phyloP scores from a whole-genome alignment of 345 rosid genomes.

The Ailanthus altissimus region DNA sequence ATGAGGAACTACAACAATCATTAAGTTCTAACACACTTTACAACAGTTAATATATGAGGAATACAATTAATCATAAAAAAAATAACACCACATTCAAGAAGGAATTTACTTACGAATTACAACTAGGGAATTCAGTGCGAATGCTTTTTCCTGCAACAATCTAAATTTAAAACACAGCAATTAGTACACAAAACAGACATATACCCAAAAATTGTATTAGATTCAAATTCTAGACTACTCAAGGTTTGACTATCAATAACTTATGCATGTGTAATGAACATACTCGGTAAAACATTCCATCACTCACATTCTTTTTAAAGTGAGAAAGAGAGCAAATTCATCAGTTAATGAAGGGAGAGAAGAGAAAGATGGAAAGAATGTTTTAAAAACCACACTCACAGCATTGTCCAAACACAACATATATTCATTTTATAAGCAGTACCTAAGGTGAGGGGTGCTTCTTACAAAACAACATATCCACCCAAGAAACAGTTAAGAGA shows the following conservation, averaged over 20 bases:
- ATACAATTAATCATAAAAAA: background rate
- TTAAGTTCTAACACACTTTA: too few species aligned
- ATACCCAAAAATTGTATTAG: background rate
- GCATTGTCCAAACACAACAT: background rate
- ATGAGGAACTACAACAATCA: too few species aligned
- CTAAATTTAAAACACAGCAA: conserved; percentile 46
- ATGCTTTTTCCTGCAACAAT: conserved; percentile 66
- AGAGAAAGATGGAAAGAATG: background rate
- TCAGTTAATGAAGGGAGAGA: background rate
- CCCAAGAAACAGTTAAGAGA: background rate
- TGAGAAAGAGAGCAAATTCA: background rate
- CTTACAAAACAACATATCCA: background rate
- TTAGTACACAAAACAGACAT: conserved; percentile 23
- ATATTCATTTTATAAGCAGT: background rate
- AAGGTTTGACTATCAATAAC: background rate
- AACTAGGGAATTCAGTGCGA: conserved; percentile 64
- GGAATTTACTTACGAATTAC: conserved; percentile 59
- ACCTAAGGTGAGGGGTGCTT: background rate
- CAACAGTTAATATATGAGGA: background rate
- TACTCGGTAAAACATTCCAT: background rate
- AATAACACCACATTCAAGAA: conserved; percentile 15
- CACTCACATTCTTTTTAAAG: background rate
- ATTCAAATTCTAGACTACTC: background rate
- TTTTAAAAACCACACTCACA: background rate
- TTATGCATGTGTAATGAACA: background rate